phyloP scores from a whole-genome alignment of 345 rosid species.

The Abelmoschus esculentus region DNA sequence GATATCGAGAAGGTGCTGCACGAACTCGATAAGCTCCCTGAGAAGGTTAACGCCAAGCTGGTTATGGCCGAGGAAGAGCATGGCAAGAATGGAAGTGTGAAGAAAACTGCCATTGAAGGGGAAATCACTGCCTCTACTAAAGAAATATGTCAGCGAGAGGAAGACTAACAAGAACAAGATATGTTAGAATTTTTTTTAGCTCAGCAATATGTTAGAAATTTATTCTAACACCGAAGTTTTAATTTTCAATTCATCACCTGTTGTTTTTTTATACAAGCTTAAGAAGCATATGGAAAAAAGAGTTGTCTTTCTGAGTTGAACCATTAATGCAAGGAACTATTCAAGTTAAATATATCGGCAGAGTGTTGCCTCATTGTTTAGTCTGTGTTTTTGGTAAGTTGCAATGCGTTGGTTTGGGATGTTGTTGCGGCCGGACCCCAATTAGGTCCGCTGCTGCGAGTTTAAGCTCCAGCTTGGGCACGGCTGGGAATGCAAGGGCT shows the following conservation, averaged over 20 bases:
- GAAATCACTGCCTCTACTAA: conserved; percentile 61
- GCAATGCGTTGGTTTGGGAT: conserved; percentile 6
- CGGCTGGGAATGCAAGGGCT: conserved; percentile 36
- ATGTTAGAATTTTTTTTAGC: conserved; percentile 23
- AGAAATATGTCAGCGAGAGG: conserved; percentile 48
- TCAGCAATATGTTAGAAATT: conserved; percentile 30
- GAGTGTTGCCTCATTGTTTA: background rate
- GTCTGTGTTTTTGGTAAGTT: conserved; percentile 24
- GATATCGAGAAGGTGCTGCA: conserved; percentile 70
- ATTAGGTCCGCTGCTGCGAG: conserved; percentile 58
- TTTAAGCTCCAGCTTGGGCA: conserved; percentile 62
- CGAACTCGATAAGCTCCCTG: conserved; percentile 65
- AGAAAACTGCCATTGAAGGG: conserved; percentile 59
- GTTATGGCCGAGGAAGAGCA: background rate
- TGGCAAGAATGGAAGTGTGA: conserved; percentile 14
- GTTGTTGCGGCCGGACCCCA: conserved; percentile 55
- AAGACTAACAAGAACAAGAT: conserved; percentile 48
- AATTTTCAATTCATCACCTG: background rate
- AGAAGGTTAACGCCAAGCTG: conserved; percentile 32
- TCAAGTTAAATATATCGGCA: background rate
- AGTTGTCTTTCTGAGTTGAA: background rate
- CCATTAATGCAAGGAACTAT: background rate
- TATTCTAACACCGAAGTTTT: background rate
- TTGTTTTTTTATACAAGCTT: background rate
- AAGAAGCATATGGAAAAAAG: too few relatives aligned